Conservation (phyloP, 345 rosid genomes). For the Garcia nutans region DNA sequence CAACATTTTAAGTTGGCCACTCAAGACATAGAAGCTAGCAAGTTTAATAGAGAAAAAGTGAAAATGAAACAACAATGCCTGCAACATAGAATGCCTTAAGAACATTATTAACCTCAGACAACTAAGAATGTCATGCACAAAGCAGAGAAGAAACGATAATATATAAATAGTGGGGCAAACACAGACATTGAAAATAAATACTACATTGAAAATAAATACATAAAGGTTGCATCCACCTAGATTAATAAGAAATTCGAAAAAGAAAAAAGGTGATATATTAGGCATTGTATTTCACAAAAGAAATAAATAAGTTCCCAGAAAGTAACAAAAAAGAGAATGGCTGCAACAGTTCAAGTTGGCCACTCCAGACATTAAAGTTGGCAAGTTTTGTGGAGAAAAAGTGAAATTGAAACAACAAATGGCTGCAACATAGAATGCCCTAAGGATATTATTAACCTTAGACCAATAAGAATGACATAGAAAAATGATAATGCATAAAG, state of each 20-base stretch:
- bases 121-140: background rate
- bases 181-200: background rate
- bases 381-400: background rate
- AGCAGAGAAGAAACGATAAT: background rate
- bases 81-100: background rate
- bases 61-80: background rate
- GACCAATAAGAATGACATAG: background rate
- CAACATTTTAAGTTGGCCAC: background rate
- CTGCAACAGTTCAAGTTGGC: background rate
- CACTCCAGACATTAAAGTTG: background rate
- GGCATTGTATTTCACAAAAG: background rate
- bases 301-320: background rate
- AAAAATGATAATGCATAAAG: background rate
- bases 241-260: background rate
- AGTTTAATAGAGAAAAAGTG: background rate
- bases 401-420: background rate
- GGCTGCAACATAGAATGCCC: background rate
- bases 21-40: background rate
- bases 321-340: background rate
- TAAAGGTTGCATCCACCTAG: constrained; percentile 49
- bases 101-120: background rate
- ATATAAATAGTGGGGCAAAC: background rate
- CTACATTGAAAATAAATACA: background rate
- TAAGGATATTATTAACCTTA: too few relatives aligned
- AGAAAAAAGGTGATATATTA: background rate